Base-by-base conservation (phyloP, 2,329 filamentous ascomycete genomes). In the Bipolaris cookei region DNA sequence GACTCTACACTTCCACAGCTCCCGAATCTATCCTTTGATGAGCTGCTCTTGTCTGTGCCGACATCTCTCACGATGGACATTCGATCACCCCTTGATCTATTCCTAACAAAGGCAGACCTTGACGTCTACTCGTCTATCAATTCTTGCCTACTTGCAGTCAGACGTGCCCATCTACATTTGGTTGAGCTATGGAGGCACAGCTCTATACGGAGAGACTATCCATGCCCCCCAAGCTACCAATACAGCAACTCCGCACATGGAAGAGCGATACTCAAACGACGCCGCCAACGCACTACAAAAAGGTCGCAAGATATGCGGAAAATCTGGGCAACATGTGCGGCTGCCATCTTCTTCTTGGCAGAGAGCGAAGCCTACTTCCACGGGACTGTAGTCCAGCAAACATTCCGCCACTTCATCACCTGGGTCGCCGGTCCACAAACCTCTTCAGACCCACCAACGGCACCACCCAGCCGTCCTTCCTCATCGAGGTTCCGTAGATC, bases 341-440 rank as follows among this genome's bases (percentile, higher is more conserved):
- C 92, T 2, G 89, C 91, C 1, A 86, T 96, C 3, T 97, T 97
- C 78, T 90, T 98, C 65, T 82, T 98, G 3, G 91, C 90, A 0
- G 93, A 97, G 73, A 89, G 91, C 13, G 90, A 94, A 64, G 87
- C 87, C 3, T 98, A 96, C 68, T 87, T 98, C 42, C 94, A 97
- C 74, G 91, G 90, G 1, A 92, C 97, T 70, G 88, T 98, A 6
- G 88, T 97, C 13, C 86, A 88, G 58, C 88, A 88, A 30, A 88
- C 91, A 1, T 97, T 92, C 86, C 84, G 88, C 14, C 87, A 90
- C 49, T 93, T 98, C 66, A 85, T 90, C 51, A 75, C 77, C 13
- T 97, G 93, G 92, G 80, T 96, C 16, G 81, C 82, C 25, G 65
- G 66, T 8, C 59, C 65, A 6, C 54, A 61, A 20, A 30, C 34